Conservation (phyloP, 371 early-diverging fungal genomes). For the Lichtheimia hyalospora region DNA sequence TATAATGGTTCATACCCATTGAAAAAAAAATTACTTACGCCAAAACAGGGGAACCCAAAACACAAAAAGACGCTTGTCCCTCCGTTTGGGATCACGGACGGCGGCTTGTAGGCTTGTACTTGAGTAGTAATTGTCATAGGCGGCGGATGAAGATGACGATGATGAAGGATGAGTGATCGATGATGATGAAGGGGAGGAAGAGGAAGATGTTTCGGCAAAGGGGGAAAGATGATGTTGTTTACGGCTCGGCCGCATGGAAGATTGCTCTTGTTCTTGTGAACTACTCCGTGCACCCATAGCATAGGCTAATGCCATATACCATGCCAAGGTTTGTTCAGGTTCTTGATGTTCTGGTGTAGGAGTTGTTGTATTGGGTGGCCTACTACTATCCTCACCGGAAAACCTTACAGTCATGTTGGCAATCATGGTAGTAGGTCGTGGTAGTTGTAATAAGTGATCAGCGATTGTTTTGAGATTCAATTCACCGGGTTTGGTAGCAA, state of each 20-base stretch:
- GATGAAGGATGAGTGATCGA: background rate
- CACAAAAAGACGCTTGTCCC: slow-evolving; percentile 39
- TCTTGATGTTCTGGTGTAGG: slow-evolving; percentile 8
- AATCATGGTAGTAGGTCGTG: slow-evolving; percentile 37
- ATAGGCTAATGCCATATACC: slow-evolving; percentile 53
- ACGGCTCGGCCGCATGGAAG: slow-evolving; percentile 9
- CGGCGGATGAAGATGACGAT: slow-evolving; percentile 7
- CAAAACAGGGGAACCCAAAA: slow-evolving; percentile 52
- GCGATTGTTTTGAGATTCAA: slow-evolving; percentile 35
- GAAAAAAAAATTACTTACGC: slow-evolving; percentile 29
- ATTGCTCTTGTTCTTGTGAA: slow-evolving; percentile 5
- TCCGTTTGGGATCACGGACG: slow-evolving; percentile 29
- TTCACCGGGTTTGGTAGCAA: slow-evolving; percentile 36
- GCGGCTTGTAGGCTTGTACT: slow-evolving; percentile 8
- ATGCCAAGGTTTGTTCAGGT: slow-evolving; percentile 42
- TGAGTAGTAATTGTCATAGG: slow-evolving; percentile 12
- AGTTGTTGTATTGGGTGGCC: slow-evolving; percentile 4
- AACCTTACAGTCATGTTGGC: slow-evolving; percentile 40
- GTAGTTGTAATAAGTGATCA: slow-evolving; percentile 41
- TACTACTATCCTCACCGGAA: slow-evolving; percentile 5
- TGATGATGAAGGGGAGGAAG: slow-evolving; percentile 6
- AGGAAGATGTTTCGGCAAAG: slow-evolving; percentile 10
- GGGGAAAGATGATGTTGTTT: slow-evolving; percentile 19
- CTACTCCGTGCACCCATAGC: slow-evolving; percentile 42
- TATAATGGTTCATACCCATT: background rate